Evolutionary conservation across 306 rosid genomes (phyloP).

Genomic region (Sindora glabra): DNA sequence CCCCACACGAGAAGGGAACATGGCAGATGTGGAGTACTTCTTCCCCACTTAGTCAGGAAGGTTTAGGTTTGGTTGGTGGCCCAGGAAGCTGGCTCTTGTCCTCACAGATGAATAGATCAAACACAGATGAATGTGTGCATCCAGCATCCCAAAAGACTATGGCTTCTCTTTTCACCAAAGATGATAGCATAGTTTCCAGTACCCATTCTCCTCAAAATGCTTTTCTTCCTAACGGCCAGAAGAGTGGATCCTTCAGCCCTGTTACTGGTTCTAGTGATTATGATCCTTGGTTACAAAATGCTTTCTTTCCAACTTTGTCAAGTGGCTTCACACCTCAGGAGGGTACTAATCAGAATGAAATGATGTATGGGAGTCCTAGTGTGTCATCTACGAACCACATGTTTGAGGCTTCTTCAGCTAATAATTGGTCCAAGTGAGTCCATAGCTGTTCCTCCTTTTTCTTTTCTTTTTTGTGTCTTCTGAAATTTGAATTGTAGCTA

Average conservation of each 20-base stretch:
- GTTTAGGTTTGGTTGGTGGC: constrained; percentile 80
- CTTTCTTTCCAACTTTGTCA: constrained; percentile 71
- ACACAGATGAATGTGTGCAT: constrained; percentile 61
- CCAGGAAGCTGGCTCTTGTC: constrained; percentile 76
- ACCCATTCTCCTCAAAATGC: constrained; percentile 55
- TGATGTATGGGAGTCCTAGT: constrained; percentile 61
- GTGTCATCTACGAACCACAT: constrained; percentile 45
- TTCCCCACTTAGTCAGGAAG: constrained; percentile 86
- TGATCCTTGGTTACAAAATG: constrained; percentile 75
- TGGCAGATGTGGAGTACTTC: constrained; percentile 97
- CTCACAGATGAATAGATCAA: constrained; percentile 50
- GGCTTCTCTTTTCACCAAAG: constrained; percentile 74
- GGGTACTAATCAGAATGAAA: constrained; percentile 48
- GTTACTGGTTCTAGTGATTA: constrained; percentile 46
- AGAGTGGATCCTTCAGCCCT: constrained; percentile 58
- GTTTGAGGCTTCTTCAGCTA: constrained; percentile 53
- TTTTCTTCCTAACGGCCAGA: constrained; percentile 68
- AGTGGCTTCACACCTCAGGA: constrained; percentile 51
- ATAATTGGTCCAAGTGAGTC: constrained; percentile 84
- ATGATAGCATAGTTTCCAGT: constrained; percentile 53
- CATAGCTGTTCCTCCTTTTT: constrained; percentile 8
- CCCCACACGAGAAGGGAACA: constrained; percentile 60
- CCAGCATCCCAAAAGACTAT: constrained; percentile 67
- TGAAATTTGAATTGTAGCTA: neutral
- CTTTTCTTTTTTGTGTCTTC: neutral